These are phyloP conservation scores for Myxozyma sirexii DNA, from an alignment of 805 yeast genomes.

Conservation along the genomic window DNA sequence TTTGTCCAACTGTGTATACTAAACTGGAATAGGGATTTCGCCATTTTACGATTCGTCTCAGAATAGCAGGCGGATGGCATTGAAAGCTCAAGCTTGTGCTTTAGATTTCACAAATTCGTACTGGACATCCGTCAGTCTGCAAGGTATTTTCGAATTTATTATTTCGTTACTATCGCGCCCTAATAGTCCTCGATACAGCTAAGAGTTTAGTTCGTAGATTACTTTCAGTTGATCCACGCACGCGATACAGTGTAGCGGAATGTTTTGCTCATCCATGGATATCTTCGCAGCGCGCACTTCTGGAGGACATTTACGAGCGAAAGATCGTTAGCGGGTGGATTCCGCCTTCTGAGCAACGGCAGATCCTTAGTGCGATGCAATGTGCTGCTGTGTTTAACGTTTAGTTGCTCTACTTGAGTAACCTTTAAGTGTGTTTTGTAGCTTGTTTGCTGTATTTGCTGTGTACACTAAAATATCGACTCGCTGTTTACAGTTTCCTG, in stretches of 20 bases:
- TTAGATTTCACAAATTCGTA: conserved; percentile 46
- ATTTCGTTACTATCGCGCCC: neutral
- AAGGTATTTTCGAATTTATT: conserved; percentile 16
- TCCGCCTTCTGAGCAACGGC: conserved; percentile 3
- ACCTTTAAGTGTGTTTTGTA: neutral
- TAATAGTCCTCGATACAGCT: conserved; percentile 42
- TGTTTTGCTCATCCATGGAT: conserved; percentile 57
- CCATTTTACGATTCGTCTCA: conserved; percentile 58
- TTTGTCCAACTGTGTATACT: neutral
- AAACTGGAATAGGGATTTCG: conserved; percentile 50
- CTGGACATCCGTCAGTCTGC: conserved; percentile 48
- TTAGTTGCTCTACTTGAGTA: neutral
- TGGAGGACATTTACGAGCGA: conserved; percentile 44
- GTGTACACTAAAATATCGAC: no score
- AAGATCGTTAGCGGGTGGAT: conserved; percentile 27
- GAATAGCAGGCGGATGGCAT: conserved; percentile 47
- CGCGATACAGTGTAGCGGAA: conserved; percentile 46
- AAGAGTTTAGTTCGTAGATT: conserved; percentile 51
- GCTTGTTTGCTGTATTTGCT: neutral
- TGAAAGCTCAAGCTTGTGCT: conserved; percentile 48
- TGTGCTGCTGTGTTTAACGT: neutral
- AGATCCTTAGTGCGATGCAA: conserved; percentile 6
- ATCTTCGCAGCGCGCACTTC: conserved; percentile 43
- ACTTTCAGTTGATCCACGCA: conserved; percentile 45
- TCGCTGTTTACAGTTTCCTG: no score